phyloP scores from a whole-genome alignment of 495 filamentous ascomycete species.

The Tirmania nivea region DNA sequence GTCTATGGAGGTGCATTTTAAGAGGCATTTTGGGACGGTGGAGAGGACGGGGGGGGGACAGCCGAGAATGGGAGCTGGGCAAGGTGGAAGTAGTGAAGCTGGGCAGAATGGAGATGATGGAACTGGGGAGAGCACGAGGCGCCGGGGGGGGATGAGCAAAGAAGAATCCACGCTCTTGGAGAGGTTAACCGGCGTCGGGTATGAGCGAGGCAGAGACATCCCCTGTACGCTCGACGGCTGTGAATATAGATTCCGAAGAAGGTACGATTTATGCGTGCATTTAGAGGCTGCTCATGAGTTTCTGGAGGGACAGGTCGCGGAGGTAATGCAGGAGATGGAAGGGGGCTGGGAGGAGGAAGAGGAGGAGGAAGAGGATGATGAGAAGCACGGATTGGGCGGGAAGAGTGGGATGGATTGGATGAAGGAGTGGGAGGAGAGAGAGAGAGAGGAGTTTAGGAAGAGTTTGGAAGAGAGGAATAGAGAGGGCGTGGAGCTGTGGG shows the following conservation, averaged over 20 bases:
- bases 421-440: not conserved
- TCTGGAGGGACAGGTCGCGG: not conserved
- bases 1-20: constrained; percentile 7
- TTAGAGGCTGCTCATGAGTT: not conserved
- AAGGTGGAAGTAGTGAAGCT: not conserved
- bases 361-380: constrained; percentile 8
- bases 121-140: not conserved
- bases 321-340: constrained; percentile 3
- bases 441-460: constrained; percentile 1
- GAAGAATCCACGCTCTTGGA: constrained; percentile 1
- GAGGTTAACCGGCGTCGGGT: constrained; percentile 15
- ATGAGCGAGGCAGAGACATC: not conserved
- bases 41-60: not conserved
- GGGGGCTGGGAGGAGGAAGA: constrained; percentile 8
- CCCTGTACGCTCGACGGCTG: not conserved
- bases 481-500: constrained; percentile 2
- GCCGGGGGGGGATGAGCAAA: not conserved
- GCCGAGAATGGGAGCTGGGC: too few species aligned
- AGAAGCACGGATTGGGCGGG: constrained; percentile 2
- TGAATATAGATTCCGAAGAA: not conserved
- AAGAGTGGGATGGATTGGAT: constrained; percentile 1
- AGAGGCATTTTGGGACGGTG: constrained; percentile 1
- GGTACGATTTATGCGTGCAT: not conserved
- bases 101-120: not conserved
- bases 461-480: not conserved